Percentiles rank a stretch among this genome's conserved stretches.
Conservation (phyloP, 2,329 filamentous ascomycete genomes). For the Colletotrichum abscissum region DNA sequence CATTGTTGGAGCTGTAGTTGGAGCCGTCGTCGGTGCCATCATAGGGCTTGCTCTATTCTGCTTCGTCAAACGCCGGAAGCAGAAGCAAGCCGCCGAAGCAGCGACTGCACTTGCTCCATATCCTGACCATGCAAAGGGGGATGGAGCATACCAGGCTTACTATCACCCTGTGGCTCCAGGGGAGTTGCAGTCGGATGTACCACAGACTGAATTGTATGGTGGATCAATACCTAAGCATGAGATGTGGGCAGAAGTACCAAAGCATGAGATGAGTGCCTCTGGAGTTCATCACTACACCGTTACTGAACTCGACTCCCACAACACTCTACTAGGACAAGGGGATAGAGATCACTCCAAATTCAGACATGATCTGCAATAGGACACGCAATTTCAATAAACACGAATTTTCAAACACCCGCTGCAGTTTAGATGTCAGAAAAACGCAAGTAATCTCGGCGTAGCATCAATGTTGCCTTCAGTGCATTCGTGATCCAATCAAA, state of each 20-base stretch:
- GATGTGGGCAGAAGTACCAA: background rate
- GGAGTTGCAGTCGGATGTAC: background rate
- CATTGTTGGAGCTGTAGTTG: slow-evolving; percentile 17
- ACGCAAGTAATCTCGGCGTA: background rate
- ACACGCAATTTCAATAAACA: background rate
- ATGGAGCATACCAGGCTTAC: background rate
- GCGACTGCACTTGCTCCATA: background rate
- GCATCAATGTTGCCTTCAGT: background rate
- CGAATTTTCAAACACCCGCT: background rate
- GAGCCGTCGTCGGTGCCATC: background rate
- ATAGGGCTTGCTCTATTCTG: slow-evolving; percentile 1
- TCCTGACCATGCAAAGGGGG: background rate
- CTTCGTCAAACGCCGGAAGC: background rate
- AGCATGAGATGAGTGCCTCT: background rate
- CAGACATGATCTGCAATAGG: background rate
- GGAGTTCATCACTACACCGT: slow-evolving; percentile 3
- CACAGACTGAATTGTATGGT: background rate
- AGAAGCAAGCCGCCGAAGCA: background rate
- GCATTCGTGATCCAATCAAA: background rate
- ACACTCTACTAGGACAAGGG: background rate
- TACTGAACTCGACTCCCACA: slow-evolving; percentile 12
- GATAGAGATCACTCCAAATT: background rate
- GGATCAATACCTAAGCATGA: background rate
- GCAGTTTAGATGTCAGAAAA: background rate
- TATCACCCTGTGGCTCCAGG: background rate